A percentile compares a stretch with the other conserved stretches of the same genome.
phyloP scores from a whole-genome alignment of 805 yeast species.

The Starmerella scarabaei region DNA sequence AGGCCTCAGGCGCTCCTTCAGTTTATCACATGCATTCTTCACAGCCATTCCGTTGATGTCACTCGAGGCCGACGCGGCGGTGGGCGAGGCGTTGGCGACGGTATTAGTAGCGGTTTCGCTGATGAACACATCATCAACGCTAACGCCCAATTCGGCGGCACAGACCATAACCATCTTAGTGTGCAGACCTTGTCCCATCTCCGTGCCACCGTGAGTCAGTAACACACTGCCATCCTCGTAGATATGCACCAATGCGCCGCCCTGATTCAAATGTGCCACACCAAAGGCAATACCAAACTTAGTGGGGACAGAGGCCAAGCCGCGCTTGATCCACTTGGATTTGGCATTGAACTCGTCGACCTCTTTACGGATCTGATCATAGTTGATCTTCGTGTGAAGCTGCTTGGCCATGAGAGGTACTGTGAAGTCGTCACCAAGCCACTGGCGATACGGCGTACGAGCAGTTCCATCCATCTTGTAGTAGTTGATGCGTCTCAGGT shows the following conservation, averaged over 20 bases:
- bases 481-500: conserved; percentile 31
- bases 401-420: conserved; percentile 30
- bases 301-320: conserved; percentile 36
- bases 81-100: conserved; percentile 38
- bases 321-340: conserved; percentile 37
- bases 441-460: conserved; percentile 32
- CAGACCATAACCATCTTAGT: conserved; percentile 39
- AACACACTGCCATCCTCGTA: conserved; percentile 38
- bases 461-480: conserved; percentile 24
- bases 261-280: conserved; percentile 35
- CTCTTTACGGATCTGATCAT: conserved; percentile 27
- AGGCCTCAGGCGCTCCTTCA: conserved; percentile 33
- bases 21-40: conserved; percentile 35
- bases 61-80: conserved; percentile 39
- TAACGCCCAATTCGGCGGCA: conserved; percentile 33
- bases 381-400: conserved; percentile 29
- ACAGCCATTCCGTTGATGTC: conserved; percentile 40
- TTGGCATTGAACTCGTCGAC: conserved; percentile 32
- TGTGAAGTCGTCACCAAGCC: conserved; percentile 32
- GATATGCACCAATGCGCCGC: conserved; percentile 37
- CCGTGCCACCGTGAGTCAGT: conserved; percentile 38
- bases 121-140: conserved; percentile 32
- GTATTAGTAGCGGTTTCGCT: conserved; percentile 37
- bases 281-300: conserved; percentile 39
- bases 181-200: conserved; percentile 39